Percentiles rank a stretch among this genome's conserved stretches.
Conservation (phyloP, 2,329 filamentous ascomycete genomes). For the Boeremia lycopersici region DNA sequence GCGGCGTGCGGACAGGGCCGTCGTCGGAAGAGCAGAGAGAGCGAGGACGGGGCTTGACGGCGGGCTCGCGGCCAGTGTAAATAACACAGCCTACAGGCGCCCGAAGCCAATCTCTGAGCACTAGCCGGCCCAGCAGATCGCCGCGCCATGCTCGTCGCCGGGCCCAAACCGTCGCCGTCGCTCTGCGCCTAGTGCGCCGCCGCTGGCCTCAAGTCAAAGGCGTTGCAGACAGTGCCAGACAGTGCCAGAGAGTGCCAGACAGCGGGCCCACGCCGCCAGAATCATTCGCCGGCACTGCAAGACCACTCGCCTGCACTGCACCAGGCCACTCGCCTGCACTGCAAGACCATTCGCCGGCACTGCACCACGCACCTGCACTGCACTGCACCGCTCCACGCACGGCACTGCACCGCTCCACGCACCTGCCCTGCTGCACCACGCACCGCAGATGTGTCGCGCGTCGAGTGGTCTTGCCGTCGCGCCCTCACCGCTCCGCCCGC, state of each 20-base stretch:
- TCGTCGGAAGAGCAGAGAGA: conserved; percentile 15
- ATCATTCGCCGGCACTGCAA: no score
- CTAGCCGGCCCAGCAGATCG: neutral
- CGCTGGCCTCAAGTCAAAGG: no score
- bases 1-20: conserved; percentile 9
- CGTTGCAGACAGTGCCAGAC: no score
- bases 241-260: no score
- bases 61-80: conserved; percentile 2
- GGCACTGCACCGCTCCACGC: neutral
- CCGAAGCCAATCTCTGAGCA: conserved; percentile 9
- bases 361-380: neutral
- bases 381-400: neutral
- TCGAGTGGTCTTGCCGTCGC: neutral
- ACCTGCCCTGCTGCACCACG: neutral
- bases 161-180: neutral
- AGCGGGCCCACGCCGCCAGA: no score
- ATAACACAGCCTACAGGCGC: neutral
- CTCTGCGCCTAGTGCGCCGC: no score
- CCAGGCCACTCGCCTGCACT: neutral
- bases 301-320: neutral
- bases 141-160: conserved; percentile 1
- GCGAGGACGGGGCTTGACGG: conserved; percentile 9
- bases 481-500: conserved; percentile 5
- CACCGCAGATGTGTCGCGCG: no score
- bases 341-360: no score